A percentile compares a stretch with the other conserved stretches of the same genome.
phyloP scores from a whole-genome alignment of 2,329 filamentous ascomycete species.

The Aspergillus amoenus region DNA sequence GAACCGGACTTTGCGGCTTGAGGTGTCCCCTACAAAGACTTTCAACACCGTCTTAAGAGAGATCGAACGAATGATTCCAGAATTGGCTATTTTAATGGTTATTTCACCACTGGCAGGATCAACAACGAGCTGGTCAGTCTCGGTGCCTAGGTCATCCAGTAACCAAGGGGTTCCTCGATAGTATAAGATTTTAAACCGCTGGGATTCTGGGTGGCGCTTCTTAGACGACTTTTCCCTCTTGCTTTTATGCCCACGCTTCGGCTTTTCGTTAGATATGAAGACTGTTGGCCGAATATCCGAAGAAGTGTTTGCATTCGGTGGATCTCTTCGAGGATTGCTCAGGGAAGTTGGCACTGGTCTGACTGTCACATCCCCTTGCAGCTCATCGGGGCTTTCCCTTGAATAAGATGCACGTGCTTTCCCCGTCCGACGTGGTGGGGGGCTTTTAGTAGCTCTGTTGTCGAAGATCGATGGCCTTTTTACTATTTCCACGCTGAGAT shows the following conservation, averaged over 20 bases:
- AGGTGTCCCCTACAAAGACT: constrained; percentile 19
- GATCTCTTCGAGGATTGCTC: constrained; percentile 5
- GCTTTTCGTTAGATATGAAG: constrained; percentile 21
- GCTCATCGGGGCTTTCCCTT: constrained; percentile 41
- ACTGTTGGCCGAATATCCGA: constrained; percentile 34
- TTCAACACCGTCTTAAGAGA: constrained; percentile 18
- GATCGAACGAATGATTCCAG: neutral
- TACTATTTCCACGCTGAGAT: constrained; percentile 21
- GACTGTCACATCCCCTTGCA: constrained; percentile 39
- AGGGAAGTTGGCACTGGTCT: constrained; percentile 17
- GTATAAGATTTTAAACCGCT: constrained; percentile 19
- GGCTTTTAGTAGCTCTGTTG: neutral
- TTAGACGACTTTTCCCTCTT: constrained; percentile 7
- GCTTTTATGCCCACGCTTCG: constrained; percentile 3
- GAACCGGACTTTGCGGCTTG: constrained; percentile 32
- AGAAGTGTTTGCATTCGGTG: constrained; percentile 22
- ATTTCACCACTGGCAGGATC: constrained; percentile 13
- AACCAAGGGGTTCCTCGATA: constrained; percentile 24
- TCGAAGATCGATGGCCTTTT: neutral
- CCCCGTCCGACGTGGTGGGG: neutral
- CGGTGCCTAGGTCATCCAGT: constrained; percentile 3
- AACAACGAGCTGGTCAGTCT: constrained; percentile 16
- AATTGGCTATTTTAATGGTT: neutral
- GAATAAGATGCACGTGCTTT: constrained; percentile 10
- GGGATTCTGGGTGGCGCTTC: neutral